Evolutionary conservation across 73 alveolate species (phyloP).

Genomic region (Paramecium octaurelia): DNA sequence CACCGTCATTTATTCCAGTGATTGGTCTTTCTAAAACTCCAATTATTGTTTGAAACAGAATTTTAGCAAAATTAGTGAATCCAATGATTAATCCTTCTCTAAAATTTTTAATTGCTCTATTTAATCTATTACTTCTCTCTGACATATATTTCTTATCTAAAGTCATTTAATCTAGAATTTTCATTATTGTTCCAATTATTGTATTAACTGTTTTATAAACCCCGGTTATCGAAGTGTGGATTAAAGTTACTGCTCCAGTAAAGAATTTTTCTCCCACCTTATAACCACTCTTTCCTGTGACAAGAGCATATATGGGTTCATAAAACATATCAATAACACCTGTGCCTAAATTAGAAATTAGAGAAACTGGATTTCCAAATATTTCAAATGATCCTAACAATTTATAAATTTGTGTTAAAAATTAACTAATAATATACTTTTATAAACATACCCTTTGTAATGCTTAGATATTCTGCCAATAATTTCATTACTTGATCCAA

Average conservation of each 20-base stretch:
- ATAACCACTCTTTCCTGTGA: conserved; percentile 59
- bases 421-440: neutral
- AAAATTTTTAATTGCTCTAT: conserved; percentile 57
- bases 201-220: conserved; percentile 58
- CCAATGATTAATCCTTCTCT: conserved; percentile 62
- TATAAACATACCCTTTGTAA: conserved; percentile 20
- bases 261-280: conserved; percentile 61
- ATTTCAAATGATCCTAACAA: conserved; percentile 61
- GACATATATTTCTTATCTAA: conserved; percentile 53
- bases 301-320: conserved; percentile 57
- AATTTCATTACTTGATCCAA: conserved; percentile 60
- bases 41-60: conserved; percentile 15
- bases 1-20: conserved; percentile 55
- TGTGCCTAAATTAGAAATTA: conserved; percentile 54
- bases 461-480: conserved; percentile 55
- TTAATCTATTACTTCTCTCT: conserved; percentile 55
- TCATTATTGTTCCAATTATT: conserved; percentile 60
- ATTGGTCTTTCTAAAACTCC: conserved; percentile 61
- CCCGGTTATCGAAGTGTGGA: conserved; percentile 52
- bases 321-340: conserved; percentile 64
- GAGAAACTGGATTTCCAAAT: conserved; percentile 61
- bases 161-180: conserved; percentile 44
- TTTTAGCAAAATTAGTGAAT: conserved; percentile 45
- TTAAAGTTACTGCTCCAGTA: conserved; percentile 60
- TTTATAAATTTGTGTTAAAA: conserved; percentile 50